Evolutionary conservation across 805 yeast species (phyloP).

Genomic region (Middelhovenomyces tepae): DNA sequence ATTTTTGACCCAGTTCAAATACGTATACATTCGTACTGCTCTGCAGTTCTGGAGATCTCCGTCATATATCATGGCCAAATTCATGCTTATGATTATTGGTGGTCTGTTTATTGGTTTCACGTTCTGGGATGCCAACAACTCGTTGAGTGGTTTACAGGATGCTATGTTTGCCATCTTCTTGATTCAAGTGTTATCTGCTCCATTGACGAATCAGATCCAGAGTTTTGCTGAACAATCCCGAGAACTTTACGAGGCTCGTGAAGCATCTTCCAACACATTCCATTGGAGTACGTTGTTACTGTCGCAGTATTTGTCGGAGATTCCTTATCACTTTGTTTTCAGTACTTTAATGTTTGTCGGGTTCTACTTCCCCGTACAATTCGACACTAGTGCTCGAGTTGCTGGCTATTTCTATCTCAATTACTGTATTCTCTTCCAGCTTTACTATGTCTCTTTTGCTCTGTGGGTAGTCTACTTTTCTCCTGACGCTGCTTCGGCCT

Average conservation of each 20-base stretch:
- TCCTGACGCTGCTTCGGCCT: constrained; percentile 61
- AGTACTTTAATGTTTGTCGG: constrained; percentile 46
- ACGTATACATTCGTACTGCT: constrained; percentile 36
- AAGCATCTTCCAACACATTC: constrained; percentile 61
- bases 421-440: constrained; percentile 42
- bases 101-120: constrained; percentile 67
- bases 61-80: constrained; percentile 52
- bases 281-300: constrained; percentile 57
- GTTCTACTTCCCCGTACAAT: constrained; percentile 42
- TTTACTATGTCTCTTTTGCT: constrained; percentile 44
- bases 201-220: constrained; percentile 55
- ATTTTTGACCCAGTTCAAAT: constrained; percentile 36
- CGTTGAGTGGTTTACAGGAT: constrained; percentile 49
- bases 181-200: constrained; percentile 48
- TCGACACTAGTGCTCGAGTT: constrained; percentile 35
- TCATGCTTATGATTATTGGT: constrained; percentile 39
- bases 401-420: constrained; percentile 45
- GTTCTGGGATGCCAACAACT: constrained; percentile 48
- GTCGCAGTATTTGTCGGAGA: constrained; percentile 46
- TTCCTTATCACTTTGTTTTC: constrained; percentile 47
- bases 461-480: constrained; percentile 47
- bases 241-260: constrained; percentile 62
- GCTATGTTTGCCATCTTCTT: constrained; percentile 52
- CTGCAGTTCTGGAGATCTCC: constrained; percentile 52
- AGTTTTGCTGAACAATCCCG: constrained; percentile 49